phyloP scores from a whole-genome alignment of 495 filamentous ascomycete species.

The Clavariopsis aquatica region DNA sequence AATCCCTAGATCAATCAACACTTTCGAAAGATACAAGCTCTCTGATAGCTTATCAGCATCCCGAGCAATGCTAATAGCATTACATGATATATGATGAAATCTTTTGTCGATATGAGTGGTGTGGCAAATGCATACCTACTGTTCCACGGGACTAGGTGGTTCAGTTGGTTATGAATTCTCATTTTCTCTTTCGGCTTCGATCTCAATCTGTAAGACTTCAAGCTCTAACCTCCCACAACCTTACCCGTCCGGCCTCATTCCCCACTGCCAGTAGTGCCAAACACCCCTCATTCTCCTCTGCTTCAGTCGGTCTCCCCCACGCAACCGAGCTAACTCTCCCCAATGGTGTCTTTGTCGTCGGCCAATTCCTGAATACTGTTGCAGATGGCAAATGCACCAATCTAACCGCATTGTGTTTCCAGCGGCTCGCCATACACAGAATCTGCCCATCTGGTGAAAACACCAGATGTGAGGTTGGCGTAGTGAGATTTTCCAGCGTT shows the following conservation, averaged over 20 bases:
- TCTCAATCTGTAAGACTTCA: neutral
- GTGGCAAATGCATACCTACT: too few relatives aligned
- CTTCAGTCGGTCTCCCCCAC: constrained; percentile 43
- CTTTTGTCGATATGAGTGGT: too few relatives aligned
- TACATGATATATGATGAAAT: too few relatives aligned
- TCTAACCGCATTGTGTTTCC: constrained; percentile 84
- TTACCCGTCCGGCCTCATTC: constrained; percentile 81
- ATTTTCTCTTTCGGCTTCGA: neutral
- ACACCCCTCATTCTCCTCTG: constrained; percentile 58
- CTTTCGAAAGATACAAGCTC: too few relatives aligned
- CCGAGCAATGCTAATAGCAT: too few relatives aligned
- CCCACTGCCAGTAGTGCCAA: constrained; percentile 68
- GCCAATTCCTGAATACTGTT: constrained; percentile 96
- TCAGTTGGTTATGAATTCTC: too few relatives aligned
- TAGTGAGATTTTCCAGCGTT: constrained; percentile 81
- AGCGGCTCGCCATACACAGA: constrained; percentile 76
- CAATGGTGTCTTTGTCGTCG: constrained; percentile 83
- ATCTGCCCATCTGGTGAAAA: constrained; percentile 90
- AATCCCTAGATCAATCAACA: too few relatives aligned
- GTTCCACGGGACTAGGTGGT: too few relatives aligned
- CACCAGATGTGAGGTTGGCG: constrained; percentile 69
- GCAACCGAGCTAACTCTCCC: constrained; percentile 80
- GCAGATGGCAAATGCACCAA: constrained; percentile 89
- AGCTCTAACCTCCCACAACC: constrained; percentile 78
- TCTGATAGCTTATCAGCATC: too few relatives aligned